These are phyloP conservation scores for Grifola frondosa DNA, from an alignment of 1,284 basidiomycete species.

Conservation along the genomic window DNA sequence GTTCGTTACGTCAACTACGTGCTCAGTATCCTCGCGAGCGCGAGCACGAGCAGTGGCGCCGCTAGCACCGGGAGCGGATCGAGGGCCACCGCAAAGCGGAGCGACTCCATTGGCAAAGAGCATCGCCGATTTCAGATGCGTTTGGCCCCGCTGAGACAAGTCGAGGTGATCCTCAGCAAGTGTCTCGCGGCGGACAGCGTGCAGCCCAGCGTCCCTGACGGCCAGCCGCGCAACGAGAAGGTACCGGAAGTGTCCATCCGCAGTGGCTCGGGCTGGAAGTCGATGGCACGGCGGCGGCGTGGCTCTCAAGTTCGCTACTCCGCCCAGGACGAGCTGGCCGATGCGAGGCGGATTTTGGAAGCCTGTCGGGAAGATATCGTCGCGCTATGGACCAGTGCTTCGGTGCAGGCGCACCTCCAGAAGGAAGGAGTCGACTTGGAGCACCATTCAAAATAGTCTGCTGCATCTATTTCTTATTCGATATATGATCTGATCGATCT, in stretches of 20 bases:
- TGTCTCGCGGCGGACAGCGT: conserved; percentile 20
- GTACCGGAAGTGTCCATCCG: conserved; percentile 44
- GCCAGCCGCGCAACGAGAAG: conserved; percentile 6
- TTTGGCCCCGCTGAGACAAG: conserved; percentile 53
- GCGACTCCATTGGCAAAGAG: conserved; percentile 25
- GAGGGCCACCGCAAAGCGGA: conserved; percentile 12
- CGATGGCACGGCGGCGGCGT: conserved; percentile 20
- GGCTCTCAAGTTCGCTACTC: conserved; percentile 5
- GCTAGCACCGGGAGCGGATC: background rate
- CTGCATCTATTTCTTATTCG: conserved; percentile 11
- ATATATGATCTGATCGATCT: too few species aligned
- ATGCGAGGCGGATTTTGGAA: conserved; percentile 48
- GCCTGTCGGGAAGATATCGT: conserved; percentile 57
- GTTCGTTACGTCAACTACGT: conserved; percentile 59
- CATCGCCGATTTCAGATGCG: conserved; percentile 49
- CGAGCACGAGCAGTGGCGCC: background rate
- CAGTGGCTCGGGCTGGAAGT: conserved; percentile 51
- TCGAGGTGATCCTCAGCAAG: conserved; percentile 48
- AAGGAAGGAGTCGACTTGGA: conserved; percentile 46
- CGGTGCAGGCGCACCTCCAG: conserved; percentile 41
- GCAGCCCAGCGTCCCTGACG: conserved; percentile 5
- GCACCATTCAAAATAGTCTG: conserved; percentile 62
- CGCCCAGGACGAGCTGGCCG: conserved; percentile 34
- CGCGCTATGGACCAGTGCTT: conserved; percentile 47
- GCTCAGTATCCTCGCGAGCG: conserved; percentile 40